Conservation (phyloP, 345 rosid genomes). For the Psidium friedrichsthalianum region DNA sequence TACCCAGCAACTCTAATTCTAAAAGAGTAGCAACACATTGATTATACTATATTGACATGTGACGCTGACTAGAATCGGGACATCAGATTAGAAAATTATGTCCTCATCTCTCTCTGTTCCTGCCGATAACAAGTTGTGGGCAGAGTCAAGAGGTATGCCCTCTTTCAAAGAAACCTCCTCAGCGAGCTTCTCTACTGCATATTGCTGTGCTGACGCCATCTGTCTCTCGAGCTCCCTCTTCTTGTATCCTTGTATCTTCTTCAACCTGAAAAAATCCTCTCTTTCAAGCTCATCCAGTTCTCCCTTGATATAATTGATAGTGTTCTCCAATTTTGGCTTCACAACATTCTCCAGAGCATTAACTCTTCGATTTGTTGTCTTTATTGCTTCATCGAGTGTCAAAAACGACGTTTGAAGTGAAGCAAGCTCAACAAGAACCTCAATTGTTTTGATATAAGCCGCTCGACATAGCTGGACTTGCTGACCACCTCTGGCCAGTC, state of each 20-base stretch:
- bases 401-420: conserved; percentile 13
- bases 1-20: background rate
- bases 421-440: conserved; percentile 12
- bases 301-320: conserved; percentile 9
- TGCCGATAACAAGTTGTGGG: conserved; percentile 4
- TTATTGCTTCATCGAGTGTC: conserved; percentile 12
- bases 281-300: conserved; percentile 14
- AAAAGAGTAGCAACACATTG: background rate
- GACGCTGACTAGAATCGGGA: background rate
- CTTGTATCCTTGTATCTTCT: conserved; percentile 17
- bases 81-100: conserved; percentile 4
- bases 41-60: background rate
- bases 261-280: conserved; percentile 12
- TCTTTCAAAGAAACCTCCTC: conserved; percentile 11
- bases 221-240: conserved; percentile 12
- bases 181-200: conserved; percentile 5
- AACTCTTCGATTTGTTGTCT: conserved; percentile 13
- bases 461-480: conserved; percentile 8
- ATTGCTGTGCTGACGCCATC: background rate
- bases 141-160: conserved; percentile 1
- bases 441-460: conserved; percentile 9
- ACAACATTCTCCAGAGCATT: conserved; percentile 15
- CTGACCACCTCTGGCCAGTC: conserved; percentile 14
- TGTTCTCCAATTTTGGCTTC: conserved; percentile 14
- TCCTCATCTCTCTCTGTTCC: conserved; percentile 9